Evolutionary conservation across 352 stramenopile species (phyloP).

Genomic region (Phytophthora uliginosa): DNA sequence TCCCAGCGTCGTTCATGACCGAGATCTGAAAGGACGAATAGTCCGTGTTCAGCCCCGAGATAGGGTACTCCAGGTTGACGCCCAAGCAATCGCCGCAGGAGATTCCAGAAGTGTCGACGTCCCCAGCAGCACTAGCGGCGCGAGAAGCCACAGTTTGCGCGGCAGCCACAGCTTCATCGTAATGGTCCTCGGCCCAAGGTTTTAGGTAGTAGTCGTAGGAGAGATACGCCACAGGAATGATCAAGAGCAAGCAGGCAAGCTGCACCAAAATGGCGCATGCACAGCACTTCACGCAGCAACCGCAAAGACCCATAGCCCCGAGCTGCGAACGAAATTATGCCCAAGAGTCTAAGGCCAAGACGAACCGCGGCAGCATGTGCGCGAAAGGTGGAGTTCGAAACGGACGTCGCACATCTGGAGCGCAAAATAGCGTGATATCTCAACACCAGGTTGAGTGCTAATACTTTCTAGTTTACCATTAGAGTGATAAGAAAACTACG

Average conservation of each 20-base stretch:
- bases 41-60: slow-evolving; percentile 36
- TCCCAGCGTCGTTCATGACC: slow-evolving; percentile 57
- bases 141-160: slow-evolving; percentile 18
- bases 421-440: not conserved
- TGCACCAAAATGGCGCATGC: slow-evolving; percentile 38
- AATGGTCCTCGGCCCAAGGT: slow-evolving; percentile 54
- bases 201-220: slow-evolving; percentile 59
- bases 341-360: not conserved
- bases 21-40: slow-evolving; percentile 48
- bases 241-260: slow-evolving; percentile 40
- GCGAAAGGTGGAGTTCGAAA: not conserved
- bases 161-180: slow-evolving; percentile 29
- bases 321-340: not conserved
- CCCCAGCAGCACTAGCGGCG: slow-evolving; percentile 17
- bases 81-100: slow-evolving; percentile 55
- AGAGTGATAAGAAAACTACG: slow-evolving; percentile 32
- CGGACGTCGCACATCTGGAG: not conserved
- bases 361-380: not conserved
- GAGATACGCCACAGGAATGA: slow-evolving; percentile 50
- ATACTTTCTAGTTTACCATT: slow-evolving; percentile 52
- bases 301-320: slow-evolving; percentile 4
- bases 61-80: slow-evolving; percentile 55
- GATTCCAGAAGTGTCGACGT: slow-evolving; percentile 21
- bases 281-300: slow-evolving; percentile 34
- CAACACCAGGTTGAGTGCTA: slow-evolving; percentile 14